Evolutionary conservation across 2,329 filamentous ascomycete species (phyloP).

Genomic region (Cryphonectria nitschkei): DNA sequence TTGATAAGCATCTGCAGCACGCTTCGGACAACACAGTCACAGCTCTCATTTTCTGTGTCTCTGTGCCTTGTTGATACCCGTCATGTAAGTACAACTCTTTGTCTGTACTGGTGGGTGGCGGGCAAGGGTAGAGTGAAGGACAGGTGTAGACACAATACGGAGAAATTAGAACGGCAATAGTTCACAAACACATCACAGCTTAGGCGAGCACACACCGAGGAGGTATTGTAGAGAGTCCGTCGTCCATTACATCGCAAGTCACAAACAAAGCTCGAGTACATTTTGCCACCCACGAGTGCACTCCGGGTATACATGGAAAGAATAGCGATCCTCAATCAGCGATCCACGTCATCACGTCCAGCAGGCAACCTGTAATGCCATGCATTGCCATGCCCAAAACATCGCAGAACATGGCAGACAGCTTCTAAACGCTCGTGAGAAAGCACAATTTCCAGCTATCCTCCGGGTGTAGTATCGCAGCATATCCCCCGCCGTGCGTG

Average conservation of each 20-base stretch:
- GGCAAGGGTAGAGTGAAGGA: neutral
- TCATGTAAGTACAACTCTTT: neutral
- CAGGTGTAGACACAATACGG: neutral
- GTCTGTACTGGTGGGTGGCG: neutral
- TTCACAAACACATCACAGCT: neutral
- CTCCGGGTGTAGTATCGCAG: conserved; percentile 52
- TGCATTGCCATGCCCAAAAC: conserved; percentile 15
- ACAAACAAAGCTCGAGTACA: conserved; percentile 55
- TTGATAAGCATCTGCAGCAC: neutral
- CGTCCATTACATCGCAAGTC: conserved; percentile 60
- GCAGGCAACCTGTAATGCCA: conserved; percentile 33
- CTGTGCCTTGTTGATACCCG: neutral
- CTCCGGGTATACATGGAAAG: conserved; percentile 40
- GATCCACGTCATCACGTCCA: conserved; percentile 64
- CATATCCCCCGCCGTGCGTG: neutral
- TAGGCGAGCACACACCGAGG: neutral
- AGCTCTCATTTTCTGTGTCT: no score
- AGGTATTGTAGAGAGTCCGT: conserved; percentile 37
- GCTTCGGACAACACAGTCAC: neutral
- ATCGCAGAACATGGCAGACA: conserved; percentile 22
- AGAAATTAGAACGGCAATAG: neutral
- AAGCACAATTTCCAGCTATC: conserved; percentile 60
- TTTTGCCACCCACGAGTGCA: conserved; percentile 43
- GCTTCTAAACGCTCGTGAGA: conserved; percentile 57
- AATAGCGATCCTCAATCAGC: conserved; percentile 65